A percentile compares a stretch with the other conserved stretches of the same genome.
Evolutionary conservation across 1,284 basidiomycete species (phyloP).

Genomic region (Ustilago sp.): DNA sequence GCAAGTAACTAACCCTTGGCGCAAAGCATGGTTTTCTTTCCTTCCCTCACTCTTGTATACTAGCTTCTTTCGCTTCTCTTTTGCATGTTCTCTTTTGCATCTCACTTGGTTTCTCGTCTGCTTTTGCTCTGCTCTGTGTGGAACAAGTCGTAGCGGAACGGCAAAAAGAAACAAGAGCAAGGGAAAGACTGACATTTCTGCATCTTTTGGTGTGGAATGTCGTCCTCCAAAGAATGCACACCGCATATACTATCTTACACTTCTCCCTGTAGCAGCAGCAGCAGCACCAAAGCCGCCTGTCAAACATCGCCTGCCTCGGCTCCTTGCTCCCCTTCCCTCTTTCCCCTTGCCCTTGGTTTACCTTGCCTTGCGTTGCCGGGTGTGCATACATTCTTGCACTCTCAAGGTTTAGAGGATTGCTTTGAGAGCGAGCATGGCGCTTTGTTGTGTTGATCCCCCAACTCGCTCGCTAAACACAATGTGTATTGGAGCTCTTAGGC

Average conservation of each 20-base stretch:
- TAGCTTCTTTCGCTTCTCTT: not conserved
- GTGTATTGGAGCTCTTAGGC: no score
- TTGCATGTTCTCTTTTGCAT: not conserved
- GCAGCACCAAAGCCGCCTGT: not conserved
- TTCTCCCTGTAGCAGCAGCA: not conserved
- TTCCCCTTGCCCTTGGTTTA: not conserved
- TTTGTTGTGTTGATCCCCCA: not conserved
- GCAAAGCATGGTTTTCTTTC: no score
- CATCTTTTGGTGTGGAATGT: slow-evolving; percentile 15
- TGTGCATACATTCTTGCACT: not conserved
- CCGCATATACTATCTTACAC: slow-evolving; percentile 9
- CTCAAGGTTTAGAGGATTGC: no score
- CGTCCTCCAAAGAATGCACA: slow-evolving; percentile 13
- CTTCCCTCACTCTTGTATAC: not conserved
- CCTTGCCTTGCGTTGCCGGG: not conserved
- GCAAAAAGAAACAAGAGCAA: not conserved
- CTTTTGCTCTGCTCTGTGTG: no score
- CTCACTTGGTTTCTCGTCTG: not conserved
- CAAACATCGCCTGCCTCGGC: not conserved
- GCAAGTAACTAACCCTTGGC: slow-evolving; percentile 13
- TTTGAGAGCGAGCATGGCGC: not conserved
- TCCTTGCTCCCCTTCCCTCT: not conserved
- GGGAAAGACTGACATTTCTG: slow-evolving; percentile 1
- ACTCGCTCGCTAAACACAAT: no score
- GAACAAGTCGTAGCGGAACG: not conserved